Evolutionary conservation across 192 early-diverging fungal species (phyloP), one percentile per base, ranked within the genome.

Genomic region (Gigaspora rosea): DNA sequence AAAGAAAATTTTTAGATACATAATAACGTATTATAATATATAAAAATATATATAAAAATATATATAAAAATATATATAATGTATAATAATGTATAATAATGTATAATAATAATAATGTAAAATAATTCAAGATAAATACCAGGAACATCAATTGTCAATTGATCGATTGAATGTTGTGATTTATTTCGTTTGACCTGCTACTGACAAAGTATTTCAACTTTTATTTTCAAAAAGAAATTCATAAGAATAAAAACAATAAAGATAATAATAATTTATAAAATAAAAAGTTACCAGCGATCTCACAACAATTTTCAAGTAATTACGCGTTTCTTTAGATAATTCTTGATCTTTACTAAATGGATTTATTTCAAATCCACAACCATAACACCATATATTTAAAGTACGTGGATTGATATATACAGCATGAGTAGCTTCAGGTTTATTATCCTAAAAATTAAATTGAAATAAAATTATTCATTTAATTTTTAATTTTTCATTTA

Each of bases 361-460:
- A 57, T 84, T 81, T 49, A 84, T 57, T 41, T 78, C 83, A 47
- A 59, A 74, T n/a, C 75, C 72, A 61, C 83, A 84, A n/a, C 57
- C 66, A 63, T 80, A 77, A 63, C 83, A 84, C 59, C 62, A 81
- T 54, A 84, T 80, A 3, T 75, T 81, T 61, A 84, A 71, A 1
- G 83, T 73, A 41, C 80, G 79, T 57, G 83, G 83, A 47, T 84
- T 84, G 57, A 81, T 71, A 36, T 76, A 84, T 47, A 84, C 73
- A 27, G 80, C 81, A 69, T 84, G 83, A 51, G 78, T 81, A 12
- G 80, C 64, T 62, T 84, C 78, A n/a, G 77, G 78, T 49, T 41
- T 32, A 71, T 71, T 51, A 54, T 71, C 49, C 69, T 71, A n/a
- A 22, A 8, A 16, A 48, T 18, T 32, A 71, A 11, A n/a, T 22